Conservation (phyloP, 2,329 filamentous ascomycete species). For the Macrophomina phaseolina region DNA sequence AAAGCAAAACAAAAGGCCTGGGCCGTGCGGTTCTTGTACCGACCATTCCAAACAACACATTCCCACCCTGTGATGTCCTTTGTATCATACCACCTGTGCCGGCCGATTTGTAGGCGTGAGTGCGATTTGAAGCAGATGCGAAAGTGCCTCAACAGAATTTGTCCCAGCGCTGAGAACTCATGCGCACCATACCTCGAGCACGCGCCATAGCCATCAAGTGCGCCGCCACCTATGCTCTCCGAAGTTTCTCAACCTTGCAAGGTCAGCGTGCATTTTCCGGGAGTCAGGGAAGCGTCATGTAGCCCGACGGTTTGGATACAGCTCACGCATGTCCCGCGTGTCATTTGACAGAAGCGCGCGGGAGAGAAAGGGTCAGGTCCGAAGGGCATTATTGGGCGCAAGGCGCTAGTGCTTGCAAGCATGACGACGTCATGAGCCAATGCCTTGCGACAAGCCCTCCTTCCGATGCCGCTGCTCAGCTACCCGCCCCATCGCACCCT, state of each 20-base stretch:
- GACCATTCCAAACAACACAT: too few relatives aligned
- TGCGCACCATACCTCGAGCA: not conserved
- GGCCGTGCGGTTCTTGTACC: too few relatives aligned
- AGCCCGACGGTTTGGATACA: not conserved
- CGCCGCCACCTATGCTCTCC: not conserved
- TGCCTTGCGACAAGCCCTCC: conserved; percentile 11
- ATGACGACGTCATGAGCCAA: conserved; percentile 24
- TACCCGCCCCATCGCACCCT: not conserved
- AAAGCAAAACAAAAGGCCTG: too few relatives aligned
- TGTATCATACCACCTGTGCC: too few relatives aligned
- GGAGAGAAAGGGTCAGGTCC: conserved; percentile 17
- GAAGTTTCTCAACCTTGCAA: not conserved
- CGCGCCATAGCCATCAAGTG: not conserved
- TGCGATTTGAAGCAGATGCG: not conserved
- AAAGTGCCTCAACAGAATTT: not conserved
- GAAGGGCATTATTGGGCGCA: not conserved
- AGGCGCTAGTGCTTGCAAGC: conserved; percentile 11
- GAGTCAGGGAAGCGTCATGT: not conserved
- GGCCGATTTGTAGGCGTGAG: not conserved
- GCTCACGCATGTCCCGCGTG: not conserved
- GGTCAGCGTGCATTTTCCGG: not conserved
- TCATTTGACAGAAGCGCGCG: conserved; percentile 13
- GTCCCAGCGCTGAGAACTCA: not conserved
- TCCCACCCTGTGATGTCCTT: too few relatives aligned
- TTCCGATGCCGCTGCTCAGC: conserved; percentile 24